phyloP scores from a whole-genome alignment of 2,329 filamentous ascomycete genomes.

The Triangularia setosa region DNA sequence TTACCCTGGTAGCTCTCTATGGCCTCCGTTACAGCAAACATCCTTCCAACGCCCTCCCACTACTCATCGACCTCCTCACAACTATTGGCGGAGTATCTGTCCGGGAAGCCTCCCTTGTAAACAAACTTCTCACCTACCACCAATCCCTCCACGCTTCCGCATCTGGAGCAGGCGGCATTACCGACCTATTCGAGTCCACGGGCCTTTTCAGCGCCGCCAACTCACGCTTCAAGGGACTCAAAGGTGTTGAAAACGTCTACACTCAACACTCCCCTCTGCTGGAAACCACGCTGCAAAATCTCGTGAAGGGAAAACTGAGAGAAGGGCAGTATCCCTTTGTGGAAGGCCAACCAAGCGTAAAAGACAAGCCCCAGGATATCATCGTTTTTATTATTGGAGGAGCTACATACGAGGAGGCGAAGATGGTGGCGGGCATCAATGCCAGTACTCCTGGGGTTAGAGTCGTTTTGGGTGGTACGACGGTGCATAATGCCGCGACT shows the following conservation, averaged over 20 bases:
- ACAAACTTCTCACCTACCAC: conserved; percentile 80
- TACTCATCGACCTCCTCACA: conserved; percentile 80
- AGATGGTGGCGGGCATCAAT: conserved; percentile 93
- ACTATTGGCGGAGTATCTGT: conserved; percentile 78
- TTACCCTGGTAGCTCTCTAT: conserved; percentile 90
- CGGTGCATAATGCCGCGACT: conserved; percentile 78
- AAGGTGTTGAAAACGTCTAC: conserved; percentile 98
- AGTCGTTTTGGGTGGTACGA: conserved; percentile 84
- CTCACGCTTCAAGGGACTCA: conserved; percentile 86
- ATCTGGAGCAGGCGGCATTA: conserved; percentile 71
- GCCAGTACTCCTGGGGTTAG: conserved; percentile 83
- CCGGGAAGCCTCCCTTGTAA: conserved; percentile 72
- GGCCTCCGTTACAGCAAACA: conserved; percentile 88
- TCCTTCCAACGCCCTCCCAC: conserved; percentile 74
- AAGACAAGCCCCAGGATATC: conserved; percentile 95
- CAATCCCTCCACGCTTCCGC: conserved; percentile 72
- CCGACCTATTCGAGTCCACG: conserved; percentile 85
- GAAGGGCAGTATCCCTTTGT: conserved; percentile 91
- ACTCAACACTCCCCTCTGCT: conserved; percentile 91
- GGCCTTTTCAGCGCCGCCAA: conserved; percentile 88
- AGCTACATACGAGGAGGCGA: conserved; percentile 93
- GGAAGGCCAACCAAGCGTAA: conserved; percentile 78
- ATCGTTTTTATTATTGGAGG: conserved; percentile 93
- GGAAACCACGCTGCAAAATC: conserved; percentile 81
- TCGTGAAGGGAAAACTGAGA: conserved; percentile 85